phyloP scores from a whole-genome alignment of 1,284 basidiomycete genomes.

The Flammula alnicola region DNA sequence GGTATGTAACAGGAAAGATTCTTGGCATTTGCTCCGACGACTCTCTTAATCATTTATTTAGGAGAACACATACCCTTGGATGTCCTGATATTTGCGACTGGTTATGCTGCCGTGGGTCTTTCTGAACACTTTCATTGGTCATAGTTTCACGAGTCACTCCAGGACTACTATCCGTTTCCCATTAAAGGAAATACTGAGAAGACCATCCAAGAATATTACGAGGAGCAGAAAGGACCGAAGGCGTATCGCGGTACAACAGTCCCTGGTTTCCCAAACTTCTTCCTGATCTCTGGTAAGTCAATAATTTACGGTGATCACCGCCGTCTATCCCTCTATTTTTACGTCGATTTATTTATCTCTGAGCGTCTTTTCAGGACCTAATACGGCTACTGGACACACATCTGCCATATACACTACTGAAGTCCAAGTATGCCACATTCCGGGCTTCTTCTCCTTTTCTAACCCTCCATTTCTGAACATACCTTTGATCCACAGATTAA shows the following conservation, averaged over 20 bases:
- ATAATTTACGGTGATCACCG: no score
- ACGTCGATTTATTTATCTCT: neutral
- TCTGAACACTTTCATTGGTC: neutral
- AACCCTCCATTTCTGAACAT: neutral
- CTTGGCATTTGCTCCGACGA: neutral
- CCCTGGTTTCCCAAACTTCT: slow-evolving; percentile 49
- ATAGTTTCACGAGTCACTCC: neutral
- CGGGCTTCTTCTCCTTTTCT: neutral
- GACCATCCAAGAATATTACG: slow-evolving; percentile 43
- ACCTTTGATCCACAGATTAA: slow-evolving; percentile 30
- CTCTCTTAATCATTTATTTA: slow-evolving; percentile 12
- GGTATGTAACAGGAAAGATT: no score
- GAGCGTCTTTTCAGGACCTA: slow-evolving; percentile 42
- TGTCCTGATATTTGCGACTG: slow-evolving; percentile 44
- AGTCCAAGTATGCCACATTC: slow-evolving; percentile 45
- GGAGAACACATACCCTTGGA: slow-evolving; percentile 40
- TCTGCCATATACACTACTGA: slow-evolving; percentile 51
- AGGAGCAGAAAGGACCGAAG: slow-evolving; percentile 39
- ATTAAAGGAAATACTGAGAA: slow-evolving; percentile 31
- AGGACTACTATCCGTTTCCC: slow-evolving; percentile 37
- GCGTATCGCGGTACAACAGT: slow-evolving; percentile 45
- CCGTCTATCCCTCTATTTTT: no score
- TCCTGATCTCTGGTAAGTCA: slow-evolving; percentile 38
- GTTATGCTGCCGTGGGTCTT: slow-evolving; percentile 39
- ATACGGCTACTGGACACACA: slow-evolving; percentile 49